Conservation (phyloP, 345 rosid species). For the Eutrema heterophyllum region DNA sequence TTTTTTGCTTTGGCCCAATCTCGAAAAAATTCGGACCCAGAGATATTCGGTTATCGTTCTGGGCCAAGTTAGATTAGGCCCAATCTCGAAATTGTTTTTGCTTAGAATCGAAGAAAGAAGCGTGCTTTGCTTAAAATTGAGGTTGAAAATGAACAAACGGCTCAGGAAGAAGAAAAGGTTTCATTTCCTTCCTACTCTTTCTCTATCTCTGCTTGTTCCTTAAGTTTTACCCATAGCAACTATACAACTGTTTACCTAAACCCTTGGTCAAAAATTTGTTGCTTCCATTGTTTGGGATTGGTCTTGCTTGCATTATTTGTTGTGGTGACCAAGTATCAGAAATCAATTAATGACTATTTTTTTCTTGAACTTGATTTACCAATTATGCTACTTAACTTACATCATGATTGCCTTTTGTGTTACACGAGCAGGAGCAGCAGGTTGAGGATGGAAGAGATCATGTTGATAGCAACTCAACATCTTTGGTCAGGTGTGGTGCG, state of each 20-base stretch:
- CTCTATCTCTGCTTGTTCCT: not conserved
- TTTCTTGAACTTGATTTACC: not conserved
- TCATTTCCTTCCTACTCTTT: not conserved
- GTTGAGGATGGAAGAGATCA: constrained; percentile 9
- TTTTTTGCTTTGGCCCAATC: no score
- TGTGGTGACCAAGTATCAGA: not conserved
- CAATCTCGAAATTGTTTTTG: no score
- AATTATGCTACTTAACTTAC: not conserved
- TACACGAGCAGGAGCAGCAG: not conserved
- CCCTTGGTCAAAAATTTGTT: not conserved
- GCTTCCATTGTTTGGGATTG: not conserved
- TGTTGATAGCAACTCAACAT: not conserved
- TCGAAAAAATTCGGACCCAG: no score
- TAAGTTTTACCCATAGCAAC: not conserved
- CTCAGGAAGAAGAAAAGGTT: not conserved
- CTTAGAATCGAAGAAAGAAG: no score
- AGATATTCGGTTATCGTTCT: no score
- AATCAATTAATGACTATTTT: not conserved
- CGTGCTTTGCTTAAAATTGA: no score
- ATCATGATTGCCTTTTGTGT: not conserved
- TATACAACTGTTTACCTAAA: not conserved
- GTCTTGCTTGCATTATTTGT: not conserved
- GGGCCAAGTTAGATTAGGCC: no score
- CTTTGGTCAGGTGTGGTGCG: not conserved
- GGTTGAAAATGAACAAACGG: no score